Evolutionary conservation across 139 green algal genomes (phyloP), one percentile per base, ranked within the genome.

Genomic region (Chlorella ohadii): DNA sequence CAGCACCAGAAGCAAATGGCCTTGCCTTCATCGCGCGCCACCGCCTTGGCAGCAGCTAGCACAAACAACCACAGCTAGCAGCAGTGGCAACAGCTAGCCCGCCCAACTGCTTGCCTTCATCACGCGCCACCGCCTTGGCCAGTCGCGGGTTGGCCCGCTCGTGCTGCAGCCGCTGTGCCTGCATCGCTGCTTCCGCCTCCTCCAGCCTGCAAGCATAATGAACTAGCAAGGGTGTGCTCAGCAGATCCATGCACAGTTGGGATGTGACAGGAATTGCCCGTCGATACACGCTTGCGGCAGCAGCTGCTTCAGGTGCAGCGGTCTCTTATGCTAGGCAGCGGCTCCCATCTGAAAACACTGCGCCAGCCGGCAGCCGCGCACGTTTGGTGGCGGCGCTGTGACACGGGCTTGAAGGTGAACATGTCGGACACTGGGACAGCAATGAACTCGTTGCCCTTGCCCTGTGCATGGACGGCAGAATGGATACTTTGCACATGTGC

Each of bases 171-270:
- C 86, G 76, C 65, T 83, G 59, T 65, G 71, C 57, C 56, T 79
- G 83, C 86, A 90, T 90, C 19, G 80, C 65, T 12, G 82, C 86
- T 72, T 90, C 86, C 23, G 86, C 86, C 51, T 90, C 86, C 41
- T 90, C 86, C 64, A 90, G 47, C 39, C 82, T 87, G 78, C 82
- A 72, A 4, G 19, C 28, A 67, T 79, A 31, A 78, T 73, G 38
- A 25, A 83, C 25, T n/a, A 72, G 1, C 2, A 74, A n/a, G n/a
- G n/a, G n/a, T n/a, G n/a, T n/a, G n/a, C n/a, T n/a, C n/a, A n/a
- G n/a, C n/a, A n/a, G n/a, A n/a, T n/a, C n/a, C n/a, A n/a, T n/a
- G n/a, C n/a, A n/a, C n/a, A n/a, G n/a, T n/a, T n/a, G n/a, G n/a
- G n/a, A n/a, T n/a, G n/a, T n/a, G n/a, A n/a, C n/a, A n/a, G n/a